A percentile compares a stretch with the other conserved stretches of the same genome.
Evolutionary conservation across 495 filamentous ascomycete genomes (phyloP).

Genomic region (Ramalina intermedia): DNA sequence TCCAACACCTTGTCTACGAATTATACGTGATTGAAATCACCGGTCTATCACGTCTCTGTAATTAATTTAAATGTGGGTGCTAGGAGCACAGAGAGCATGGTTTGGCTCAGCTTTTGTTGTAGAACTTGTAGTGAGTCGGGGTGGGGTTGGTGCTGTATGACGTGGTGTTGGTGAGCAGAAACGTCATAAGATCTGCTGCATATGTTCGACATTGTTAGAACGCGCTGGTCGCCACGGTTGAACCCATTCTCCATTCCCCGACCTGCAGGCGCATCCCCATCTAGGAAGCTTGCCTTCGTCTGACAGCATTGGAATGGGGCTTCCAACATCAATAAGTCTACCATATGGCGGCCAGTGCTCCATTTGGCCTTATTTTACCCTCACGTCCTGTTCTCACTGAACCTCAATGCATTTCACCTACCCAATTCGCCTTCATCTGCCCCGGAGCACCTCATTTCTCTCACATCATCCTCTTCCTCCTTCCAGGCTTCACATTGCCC

Average conservation of each 20-base stretch:
- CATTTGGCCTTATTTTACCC: slow-evolving; percentile 42
- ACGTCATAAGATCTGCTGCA: no score
- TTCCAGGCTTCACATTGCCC: slow-evolving; percentile 64
- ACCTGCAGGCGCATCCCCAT: not conserved
- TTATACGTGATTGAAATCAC: no score
- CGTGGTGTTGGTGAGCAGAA: no score
- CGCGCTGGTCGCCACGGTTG: no score
- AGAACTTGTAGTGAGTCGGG: no score
- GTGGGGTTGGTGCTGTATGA: no score
- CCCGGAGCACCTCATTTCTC: slow-evolving; percentile 45
- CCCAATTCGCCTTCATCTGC: slow-evolving; percentile 54
- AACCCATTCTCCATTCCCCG: not conserved
- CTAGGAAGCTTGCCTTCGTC: not conserved
- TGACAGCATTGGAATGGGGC: not conserved
- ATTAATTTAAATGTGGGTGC: no score
- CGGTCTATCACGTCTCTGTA: no score
- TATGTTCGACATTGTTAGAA: no score
- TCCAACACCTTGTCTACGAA: no score
- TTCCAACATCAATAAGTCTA: not conserved
- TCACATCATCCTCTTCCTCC: slow-evolving; percentile 79
- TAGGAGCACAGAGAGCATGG: no score
- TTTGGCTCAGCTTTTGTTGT: no score
- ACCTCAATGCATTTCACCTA: slow-evolving; percentile 42
- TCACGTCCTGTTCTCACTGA: slow-evolving; percentile 47
- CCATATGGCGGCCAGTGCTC: slow-evolving; percentile 5